Base-by-base conservation (phyloP, 148 eudicot genomes). In the Rhododendron griersonianum region DNA sequence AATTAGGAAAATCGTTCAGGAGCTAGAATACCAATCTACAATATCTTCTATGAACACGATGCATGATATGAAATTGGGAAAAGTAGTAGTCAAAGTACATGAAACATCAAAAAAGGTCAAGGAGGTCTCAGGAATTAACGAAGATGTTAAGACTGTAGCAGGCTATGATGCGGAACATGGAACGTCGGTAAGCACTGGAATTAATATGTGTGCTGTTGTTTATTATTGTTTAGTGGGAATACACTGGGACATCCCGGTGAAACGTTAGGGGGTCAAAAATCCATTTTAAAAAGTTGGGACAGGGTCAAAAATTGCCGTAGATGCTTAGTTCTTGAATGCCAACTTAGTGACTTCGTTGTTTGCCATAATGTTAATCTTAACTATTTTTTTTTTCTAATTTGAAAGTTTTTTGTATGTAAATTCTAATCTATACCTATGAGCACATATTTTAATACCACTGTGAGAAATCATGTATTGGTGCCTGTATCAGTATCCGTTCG, bases 1-100 rank as follows among this genome's bases (percentile, higher is more conserved):
- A 18, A 59, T 90, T 35, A 90, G 78, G 78, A 41, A 84, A 28
- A 87, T 91, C 71, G 8, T 91, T 23, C 92, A 91, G 82, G 93
- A 91, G 87, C 78, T 91, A 76, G 48, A 88, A 74, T 86, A 88
- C 81, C 79, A 90, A 15, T 76, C 84, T 83, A 82, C 30, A 67
- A 84, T 19, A 10, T 37, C 88, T 81, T 81, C 91, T 15, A 30
- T 8, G 1, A 77, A 74, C 74, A 19, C 50, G 25, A 10, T 80
- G 85, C 37, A 74, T 30, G 47, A 19, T 45, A 30, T 44, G 19
- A 23, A 59, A 21, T 39, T 30, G 16, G 61, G 55, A 48, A 84
- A 86, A 57, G 41, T 37, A 18, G 37, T 39, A 18, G 61, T 41
- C 44, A 71, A 51, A 71, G 81, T 78, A 23, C 53, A 83, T 86